Evolutionary conservation across 116 monocot genomes (phyloP).

Genomic region (Papilionanthe hybrid): DNA sequence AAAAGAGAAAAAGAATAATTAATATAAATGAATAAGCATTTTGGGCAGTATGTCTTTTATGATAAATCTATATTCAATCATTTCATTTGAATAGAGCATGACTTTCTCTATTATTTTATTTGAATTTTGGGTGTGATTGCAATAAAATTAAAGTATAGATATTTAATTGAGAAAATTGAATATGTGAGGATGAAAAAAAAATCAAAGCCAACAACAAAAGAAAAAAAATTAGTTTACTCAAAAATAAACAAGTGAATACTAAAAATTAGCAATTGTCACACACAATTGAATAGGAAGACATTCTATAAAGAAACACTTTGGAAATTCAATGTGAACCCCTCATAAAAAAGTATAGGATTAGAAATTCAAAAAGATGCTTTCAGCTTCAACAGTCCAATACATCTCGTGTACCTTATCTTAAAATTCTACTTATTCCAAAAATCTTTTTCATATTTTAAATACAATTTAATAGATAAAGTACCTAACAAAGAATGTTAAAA

Average conservation of each 20-base stretch:
- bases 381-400: conserved; percentile 17
- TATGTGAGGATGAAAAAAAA: neutral
- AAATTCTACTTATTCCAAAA: neutral
- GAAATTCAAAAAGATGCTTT: neutral
- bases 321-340: neutral
- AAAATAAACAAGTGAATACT: neutral
- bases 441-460: conserved; percentile 51
- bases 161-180: too few relatives aligned
- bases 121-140: too few relatives aligned
- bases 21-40: too few relatives aligned
- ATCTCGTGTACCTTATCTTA: neutral
- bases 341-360: neutral
- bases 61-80: too few relatives aligned
- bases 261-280: neutral
- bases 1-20: too few relatives aligned
- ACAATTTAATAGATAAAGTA: neutral
- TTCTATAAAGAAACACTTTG: neutral
- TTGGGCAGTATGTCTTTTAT: too few relatives aligned
- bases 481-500: neutral
- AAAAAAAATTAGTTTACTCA: too few relatives aligned
- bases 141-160: too few relatives aligned
- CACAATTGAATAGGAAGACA: neutral
- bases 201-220: neutral
- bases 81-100: too few relatives aligned
- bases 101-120: too few relatives aligned